Base-by-base conservation (phyloP, 179 eudicot genomes). In the Beta lomatogona region DNA sequence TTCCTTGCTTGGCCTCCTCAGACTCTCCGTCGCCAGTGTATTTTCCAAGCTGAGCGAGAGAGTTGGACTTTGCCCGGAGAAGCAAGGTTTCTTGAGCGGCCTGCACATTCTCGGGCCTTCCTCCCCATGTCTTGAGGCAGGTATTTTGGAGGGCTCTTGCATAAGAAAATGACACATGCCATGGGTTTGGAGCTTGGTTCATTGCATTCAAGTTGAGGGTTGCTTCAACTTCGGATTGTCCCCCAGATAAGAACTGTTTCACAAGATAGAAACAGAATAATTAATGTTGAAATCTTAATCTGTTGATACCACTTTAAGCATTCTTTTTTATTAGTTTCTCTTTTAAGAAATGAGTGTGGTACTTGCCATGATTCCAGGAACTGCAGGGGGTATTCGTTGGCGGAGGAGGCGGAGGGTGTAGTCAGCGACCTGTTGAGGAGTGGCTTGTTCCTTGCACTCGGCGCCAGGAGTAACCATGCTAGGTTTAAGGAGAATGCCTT, bases 401-500 rank as follows among this genome's bases (percentile, higher is more conserved):
- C 71, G 81, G 16, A 90, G 90, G 58, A 88, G 87, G 65, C 79
- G 81, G 77, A 90, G 91, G 73, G 90, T 89, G 84, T 80, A 85
- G 7, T 77, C 71, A 48, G 91, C 89, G 78, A 90, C 88, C 67
- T 87, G 73, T 46, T 89, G 82, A 1, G 91, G 89, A 13, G 91
- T 64, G 57, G 91, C 91, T 78, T 70, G 80, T 1, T 88, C 87
- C 78, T 89, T 86, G 84, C 89, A 88, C 77, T 87, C 90, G 3
- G 93, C 89, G 53, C 91, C 93, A 36, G 93, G 91, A 53, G 93
- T 90, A 52, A 90, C 93, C 93, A 89, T 90, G 87, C 93, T 90
- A 9, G 93, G 93, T 78, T 90, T 89, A 58, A 89, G 84, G 63
- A 90, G 88, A 57, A 90, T 87, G 66, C 91, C 93, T 79, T 90